Evolutionary conservation across 257 asterid genomes (phyloP).

Genomic region (Orobanche coerulescens): DNA sequence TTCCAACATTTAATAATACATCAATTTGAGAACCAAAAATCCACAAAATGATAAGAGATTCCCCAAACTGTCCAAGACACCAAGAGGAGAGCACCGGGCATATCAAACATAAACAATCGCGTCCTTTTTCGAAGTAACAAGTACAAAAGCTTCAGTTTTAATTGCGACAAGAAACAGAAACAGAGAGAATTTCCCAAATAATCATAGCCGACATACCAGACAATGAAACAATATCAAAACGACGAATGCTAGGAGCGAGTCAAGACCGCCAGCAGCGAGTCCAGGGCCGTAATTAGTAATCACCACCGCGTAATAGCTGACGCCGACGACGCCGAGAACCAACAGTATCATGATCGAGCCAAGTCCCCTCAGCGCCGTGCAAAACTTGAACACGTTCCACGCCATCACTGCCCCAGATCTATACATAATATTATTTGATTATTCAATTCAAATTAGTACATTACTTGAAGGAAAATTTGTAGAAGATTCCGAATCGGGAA

Average conservation of each 20-base stretch:
- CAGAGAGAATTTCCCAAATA: background rate
- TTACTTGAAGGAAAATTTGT: background rate
- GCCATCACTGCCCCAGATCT: slow-evolving; percentile 99
- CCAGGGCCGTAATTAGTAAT: slow-evolving; percentile 76
- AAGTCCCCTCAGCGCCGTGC: slow-evolving; percentile 85
- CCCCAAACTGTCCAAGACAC: slow-evolving; percentile 7
- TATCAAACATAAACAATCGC: slow-evolving; percentile 17
- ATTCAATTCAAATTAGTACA: slow-evolving; percentile 7
- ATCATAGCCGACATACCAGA: slow-evolving; percentile 48
- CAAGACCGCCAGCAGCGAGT: slow-evolving; percentile 62
- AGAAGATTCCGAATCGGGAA: background rate
- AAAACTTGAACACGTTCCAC: slow-evolving; percentile 96
- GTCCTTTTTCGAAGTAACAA: slow-evolving; percentile 17
- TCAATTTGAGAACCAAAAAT: slow-evolving; percentile 16
- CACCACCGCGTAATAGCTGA: slow-evolving; percentile 88
- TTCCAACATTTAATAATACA: background rate
- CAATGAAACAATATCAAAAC: slow-evolving; percentile 71
- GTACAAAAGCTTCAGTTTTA: slow-evolving; percentile 9
- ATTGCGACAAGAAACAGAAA: background rate
- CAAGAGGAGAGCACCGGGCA: slow-evolving; percentile 3
- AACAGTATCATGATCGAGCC: slow-evolving; percentile 96
- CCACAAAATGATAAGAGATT: background rate
- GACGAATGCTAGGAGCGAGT: slow-evolving; percentile 49
- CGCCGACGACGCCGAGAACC: slow-evolving; percentile 91
- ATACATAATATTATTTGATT: slow-evolving; percentile 43